phyloP scores from a whole-genome alignment of 2,329 filamentous ascomycete species.

The Hypoxylon sp. region DNA sequence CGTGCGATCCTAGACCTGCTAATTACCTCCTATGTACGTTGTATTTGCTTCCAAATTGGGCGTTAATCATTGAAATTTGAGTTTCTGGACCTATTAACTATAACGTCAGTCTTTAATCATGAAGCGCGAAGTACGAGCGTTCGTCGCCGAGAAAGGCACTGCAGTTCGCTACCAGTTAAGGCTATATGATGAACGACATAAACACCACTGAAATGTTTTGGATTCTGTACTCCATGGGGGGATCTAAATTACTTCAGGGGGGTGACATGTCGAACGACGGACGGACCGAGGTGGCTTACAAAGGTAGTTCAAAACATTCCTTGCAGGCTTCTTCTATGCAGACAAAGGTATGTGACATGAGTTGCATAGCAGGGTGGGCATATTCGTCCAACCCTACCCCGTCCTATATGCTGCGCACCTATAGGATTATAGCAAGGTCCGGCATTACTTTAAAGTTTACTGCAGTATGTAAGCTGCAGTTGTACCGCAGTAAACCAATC shows the following conservation, averaged over 20 bases:
- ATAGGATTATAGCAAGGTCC: background rate
- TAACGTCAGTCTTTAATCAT: slow-evolving; percentile 11
- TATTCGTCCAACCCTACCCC: background rate
- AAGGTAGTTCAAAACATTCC: slow-evolving; percentile 15
- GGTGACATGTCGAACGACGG: slow-evolving; percentile 11
- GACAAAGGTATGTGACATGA: slow-evolving; percentile 17
- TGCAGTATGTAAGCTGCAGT: slow-evolving; percentile 10
- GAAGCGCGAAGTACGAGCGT: background rate
- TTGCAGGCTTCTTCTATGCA: slow-evolving; percentile 16
- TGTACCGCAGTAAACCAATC: slow-evolving; percentile 15
- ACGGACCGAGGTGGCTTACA: slow-evolving; percentile 14
- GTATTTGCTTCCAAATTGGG: slow-evolving; percentile 1
- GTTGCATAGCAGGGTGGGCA: slow-evolving; percentile 12
- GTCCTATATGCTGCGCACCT: slow-evolving; percentile 2
- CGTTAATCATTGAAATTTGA: slow-evolving; percentile 4
- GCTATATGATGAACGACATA: slow-evolving; percentile 6
- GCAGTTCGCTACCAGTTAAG: slow-evolving; percentile 4
- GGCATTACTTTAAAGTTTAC: slow-evolving; percentile 10
- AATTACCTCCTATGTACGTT: slow-evolving; percentile 22
- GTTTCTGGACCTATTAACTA: slow-evolving; percentile 2
- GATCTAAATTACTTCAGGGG: slow-evolving; percentile 19
- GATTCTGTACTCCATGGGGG: background rate
- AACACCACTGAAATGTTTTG: slow-evolving; percentile 18
- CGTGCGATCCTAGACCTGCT: slow-evolving; percentile 10
- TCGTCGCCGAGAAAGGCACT: background rate